Conservation (phyloP, 2,329 filamentous ascomycete genomes). For the Orbilia blumenaviensis region DNA sequence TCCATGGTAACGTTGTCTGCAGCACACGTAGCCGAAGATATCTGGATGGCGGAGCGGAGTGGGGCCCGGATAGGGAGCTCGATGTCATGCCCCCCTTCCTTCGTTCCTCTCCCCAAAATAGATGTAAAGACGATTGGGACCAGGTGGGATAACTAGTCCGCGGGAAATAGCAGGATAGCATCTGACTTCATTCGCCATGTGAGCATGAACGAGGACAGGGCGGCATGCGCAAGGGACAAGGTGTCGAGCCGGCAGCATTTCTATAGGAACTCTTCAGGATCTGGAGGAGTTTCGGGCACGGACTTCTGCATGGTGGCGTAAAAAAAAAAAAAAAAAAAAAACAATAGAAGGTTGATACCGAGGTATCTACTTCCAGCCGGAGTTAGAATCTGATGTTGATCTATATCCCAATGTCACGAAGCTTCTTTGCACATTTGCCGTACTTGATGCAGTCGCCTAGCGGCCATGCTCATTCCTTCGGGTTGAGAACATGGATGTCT, state of each 20-base stretch:
- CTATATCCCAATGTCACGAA: not conserved
- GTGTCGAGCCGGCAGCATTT: not conserved
- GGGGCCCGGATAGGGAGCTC: not conserved
- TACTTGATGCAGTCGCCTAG: conserved; percentile 11
- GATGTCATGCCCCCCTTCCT: not conserved
- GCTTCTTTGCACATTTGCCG: conserved; percentile 27
- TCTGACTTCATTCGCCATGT: conserved; percentile 14
- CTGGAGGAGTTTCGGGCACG: conserved; percentile 14
- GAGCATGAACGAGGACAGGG: conserved; percentile 20
- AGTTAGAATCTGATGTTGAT: conserved; percentile 27
- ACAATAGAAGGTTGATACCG: not conserved
- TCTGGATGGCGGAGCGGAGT: not conserved
- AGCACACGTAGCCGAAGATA: conserved; percentile 48
- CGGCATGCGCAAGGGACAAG: not conserved
- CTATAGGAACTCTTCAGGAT: conserved; percentile 34
- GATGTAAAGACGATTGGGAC: not conserved
- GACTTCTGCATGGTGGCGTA: conserved; percentile 33
- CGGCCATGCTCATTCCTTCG: not conserved
- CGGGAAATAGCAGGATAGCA: not conserved
- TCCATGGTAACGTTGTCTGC: conserved; percentile 45
- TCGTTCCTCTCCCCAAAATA: conserved; percentile 25
- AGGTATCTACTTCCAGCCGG: conserved; percentile 16
- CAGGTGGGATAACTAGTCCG: not conserved
- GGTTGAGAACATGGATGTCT: not conserved
- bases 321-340: no score